Conservation (phyloP, 257 asterid genomes). For the Solanum medicagineum region DNA sequence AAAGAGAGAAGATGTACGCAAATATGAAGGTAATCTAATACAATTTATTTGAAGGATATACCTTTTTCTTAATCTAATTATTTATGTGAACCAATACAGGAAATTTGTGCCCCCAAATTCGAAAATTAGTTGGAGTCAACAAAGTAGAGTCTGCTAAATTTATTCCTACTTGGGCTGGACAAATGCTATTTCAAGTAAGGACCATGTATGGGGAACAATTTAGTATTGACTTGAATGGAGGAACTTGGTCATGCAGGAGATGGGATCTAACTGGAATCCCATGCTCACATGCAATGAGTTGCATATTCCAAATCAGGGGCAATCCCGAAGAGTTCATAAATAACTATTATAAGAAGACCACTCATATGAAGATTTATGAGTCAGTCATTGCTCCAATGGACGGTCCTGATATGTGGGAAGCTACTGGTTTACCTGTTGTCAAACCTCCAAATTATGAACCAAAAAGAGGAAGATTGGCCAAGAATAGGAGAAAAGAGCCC, state of each 20-base stretch:
- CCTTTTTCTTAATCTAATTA: too few species aligned
- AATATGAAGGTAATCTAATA: background rate
- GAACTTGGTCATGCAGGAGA: background rate
- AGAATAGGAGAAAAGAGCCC: background rate
- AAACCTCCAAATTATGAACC: background rate
- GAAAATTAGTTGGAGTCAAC: background rate
- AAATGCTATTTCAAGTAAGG: background rate
- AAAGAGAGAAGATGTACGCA: too few species aligned
- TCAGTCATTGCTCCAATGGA: background rate
- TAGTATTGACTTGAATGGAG: background rate
- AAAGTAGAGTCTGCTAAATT: background rate
- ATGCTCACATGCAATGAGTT: background rate
- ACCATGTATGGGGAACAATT: background rate
- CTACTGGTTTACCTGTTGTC: background rate
- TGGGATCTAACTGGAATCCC: background rate
- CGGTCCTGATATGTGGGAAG: background rate
- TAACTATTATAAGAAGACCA: too few species aligned
- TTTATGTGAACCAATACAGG: too few species aligned
- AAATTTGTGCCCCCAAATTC: background rate
- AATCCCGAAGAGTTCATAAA: too few species aligned
- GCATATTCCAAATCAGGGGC: too few species aligned
- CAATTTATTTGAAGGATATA: too few species aligned
- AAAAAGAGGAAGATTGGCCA: background rate
- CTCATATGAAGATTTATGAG: background rate
- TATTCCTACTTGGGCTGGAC: background rate